Base-by-base conservation (phyloP, 805 yeast species). In the Debaryomyces maramus region DNA sequence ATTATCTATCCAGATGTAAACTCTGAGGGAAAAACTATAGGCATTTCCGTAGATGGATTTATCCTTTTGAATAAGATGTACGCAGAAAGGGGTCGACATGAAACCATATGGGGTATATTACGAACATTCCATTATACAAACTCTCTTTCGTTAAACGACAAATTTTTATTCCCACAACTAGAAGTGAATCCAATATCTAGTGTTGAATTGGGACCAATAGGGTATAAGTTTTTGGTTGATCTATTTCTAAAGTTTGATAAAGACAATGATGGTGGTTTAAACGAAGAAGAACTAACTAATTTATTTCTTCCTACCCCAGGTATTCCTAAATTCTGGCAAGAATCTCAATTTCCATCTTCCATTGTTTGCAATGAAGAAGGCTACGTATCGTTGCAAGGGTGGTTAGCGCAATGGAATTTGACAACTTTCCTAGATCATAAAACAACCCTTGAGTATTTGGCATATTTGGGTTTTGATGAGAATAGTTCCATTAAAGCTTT, bases 321-420 rank as follows among this genome's bases (percentile, higher is more conserved):
- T 0, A 72, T 89, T 1, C 99, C 99, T 0, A 73, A 72, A 41
- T 68, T 85, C 6, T 93, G 99, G 99, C 72, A 73, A 26, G 89
- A 86, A 10, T 76, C 87, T 0, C 82, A 82, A 48, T 93, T 93
- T 55, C 99, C 99, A 0, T 70, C 75, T 18, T 80, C 95, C 1
- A 87, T 95, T 8, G 96, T 91, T 1, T 78, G 95, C 38, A 90
- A 89, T 56, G 97, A 89, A 48, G 83, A 81, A 46, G 97, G 96
- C 0, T 77, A 81, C 56, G 89, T 93, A 3, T 88, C 98, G 0
- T 63, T 93, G 19, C 99, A 95, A 65, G 99, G 99, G 3, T 93
- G 99, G 99, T 65, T 93, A 27, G 99, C 99, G 0, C 98, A 91
- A 55, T 93, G 99, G 99, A 84, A 91, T 51, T 85, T 93, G 86